These are phyloP conservation scores for Exserohilum rostratum DNA, from an alignment of 2,329 filamentous ascomycete species.

Conservation along the genomic window DNA sequence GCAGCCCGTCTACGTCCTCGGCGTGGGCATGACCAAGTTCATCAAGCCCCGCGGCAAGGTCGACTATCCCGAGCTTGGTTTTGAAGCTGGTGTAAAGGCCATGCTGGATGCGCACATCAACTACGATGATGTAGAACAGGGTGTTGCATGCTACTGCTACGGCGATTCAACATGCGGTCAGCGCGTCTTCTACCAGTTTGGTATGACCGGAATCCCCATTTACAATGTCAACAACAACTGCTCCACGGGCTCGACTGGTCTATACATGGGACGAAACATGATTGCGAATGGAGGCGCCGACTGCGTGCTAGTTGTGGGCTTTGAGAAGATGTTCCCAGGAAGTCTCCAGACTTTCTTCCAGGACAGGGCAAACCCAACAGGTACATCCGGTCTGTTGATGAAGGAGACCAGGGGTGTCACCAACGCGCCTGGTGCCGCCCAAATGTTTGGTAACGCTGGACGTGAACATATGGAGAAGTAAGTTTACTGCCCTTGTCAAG, in stretches of 20 bases:
- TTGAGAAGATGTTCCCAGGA: conserved; percentile 98
- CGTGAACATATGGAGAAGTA: conserved; percentile 93
- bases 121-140: conserved; percentile 95
- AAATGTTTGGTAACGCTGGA: conserved; percentile 95
- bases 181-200: conserved; percentile 98
- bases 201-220: conserved; percentile 94
- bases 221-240: conserved; percentile 99
- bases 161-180: conserved; percentile 94
- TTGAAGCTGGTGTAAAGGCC: conserved; percentile 88
- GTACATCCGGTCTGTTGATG: conserved; percentile 79
- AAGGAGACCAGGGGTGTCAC: conserved; percentile 78
- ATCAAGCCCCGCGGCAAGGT: conserved; percentile 95
- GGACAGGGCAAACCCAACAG: conserved; percentile 80
- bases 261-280: conserved; percentile 81
- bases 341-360: conserved; percentile 82
- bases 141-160: conserved; percentile 97
- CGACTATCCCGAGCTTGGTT: conserved; percentile 93
- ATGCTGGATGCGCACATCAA: conserved; percentile 84
- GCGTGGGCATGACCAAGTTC: conserved; percentile 99
- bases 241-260: conserved; percentile 89
- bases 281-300: conserved; percentile 81
- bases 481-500: conserved; percentile 31
- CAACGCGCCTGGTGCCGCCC: conserved; percentile 83
- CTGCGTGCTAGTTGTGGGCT: conserved; percentile 89
- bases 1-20: conserved; percentile 80